Percentiles rank a stretch among this genome's conserved stretches.
These are phyloP conservation scores for Chrysanthemum seticuspe DNA, from an alignment of 129 eudicot species.

Conservation along the genomic window DNA sequence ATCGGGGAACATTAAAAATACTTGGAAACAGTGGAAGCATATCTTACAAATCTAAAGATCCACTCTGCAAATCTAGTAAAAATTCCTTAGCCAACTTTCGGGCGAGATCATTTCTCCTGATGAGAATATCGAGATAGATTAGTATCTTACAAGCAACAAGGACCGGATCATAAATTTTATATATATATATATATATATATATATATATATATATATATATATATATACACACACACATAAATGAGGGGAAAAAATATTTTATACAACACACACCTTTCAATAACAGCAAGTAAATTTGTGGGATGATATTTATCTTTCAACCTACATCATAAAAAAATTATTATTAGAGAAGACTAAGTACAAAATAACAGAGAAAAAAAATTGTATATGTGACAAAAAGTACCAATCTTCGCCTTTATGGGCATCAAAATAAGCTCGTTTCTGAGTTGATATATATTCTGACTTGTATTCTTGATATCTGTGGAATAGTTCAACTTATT, in stretches of 20 bases:
- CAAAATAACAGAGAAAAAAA: neutral
- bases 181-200: too few relatives aligned
- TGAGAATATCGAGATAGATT: conserved; percentile 6
- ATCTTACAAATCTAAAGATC: conserved; percentile 76
- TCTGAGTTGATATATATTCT: conserved; percentile 91
- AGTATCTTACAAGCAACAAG: neutral
- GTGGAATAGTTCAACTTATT: conserved; percentile 1
- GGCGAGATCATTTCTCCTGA: conserved; percentile 87
- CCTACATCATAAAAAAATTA: conserved; percentile 47
- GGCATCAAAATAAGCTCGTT: conserved; percentile 84
- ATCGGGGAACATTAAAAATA: neutral
- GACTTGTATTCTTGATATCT: conserved; percentile 97
- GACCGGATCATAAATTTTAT: neutral
- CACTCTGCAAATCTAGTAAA: conserved; percentile 82
- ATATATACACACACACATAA: too few relatives aligned
- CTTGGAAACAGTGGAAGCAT: conserved; percentile 7
- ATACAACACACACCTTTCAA: conserved; percentile 59
- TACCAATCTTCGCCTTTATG: conserved; percentile 98
- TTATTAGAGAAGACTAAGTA: conserved; percentile 8
- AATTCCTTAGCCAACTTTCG: conserved; percentile 86
- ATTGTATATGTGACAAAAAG: neutral
- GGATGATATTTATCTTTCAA: conserved; percentile 97
- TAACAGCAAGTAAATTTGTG: conserved; percentile 79
- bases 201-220: too few relatives aligned
- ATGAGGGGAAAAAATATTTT: too few relatives aligned